Percentiles rank a stretch among this genome's conserved stretches.
These are phyloP conservation scores for Plasmodium blacklocki DNA, from an alignment of 169 alveolate genomes.

Conservation along the genomic window DNA sequence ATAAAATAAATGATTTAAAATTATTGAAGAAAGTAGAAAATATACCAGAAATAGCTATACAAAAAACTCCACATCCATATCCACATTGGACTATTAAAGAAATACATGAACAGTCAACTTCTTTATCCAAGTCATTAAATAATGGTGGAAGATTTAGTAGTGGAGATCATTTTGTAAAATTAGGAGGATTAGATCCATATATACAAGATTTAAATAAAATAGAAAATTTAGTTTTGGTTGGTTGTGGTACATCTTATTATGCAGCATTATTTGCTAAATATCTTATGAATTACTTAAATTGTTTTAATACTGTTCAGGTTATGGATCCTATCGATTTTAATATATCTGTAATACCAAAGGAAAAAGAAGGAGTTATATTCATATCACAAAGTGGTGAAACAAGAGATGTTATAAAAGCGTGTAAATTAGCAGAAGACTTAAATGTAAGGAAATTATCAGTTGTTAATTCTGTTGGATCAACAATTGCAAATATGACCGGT, in stretches of 20 bases:
- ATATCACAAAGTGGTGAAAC: constrained; percentile 98
- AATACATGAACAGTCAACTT: constrained; percentile 90
- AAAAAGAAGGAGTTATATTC: constrained; percentile 91
- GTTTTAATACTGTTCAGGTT: constrained; percentile 90
- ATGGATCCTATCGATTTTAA: constrained; percentile 93
- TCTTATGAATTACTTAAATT: constrained; percentile 88
- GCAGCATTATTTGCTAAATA: constrained; percentile 93
- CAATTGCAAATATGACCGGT: constrained; percentile 91
- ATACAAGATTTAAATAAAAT: constrained; percentile 79
- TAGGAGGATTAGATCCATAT: constrained; percentile 77
- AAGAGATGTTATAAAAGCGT: constrained; percentile 91
- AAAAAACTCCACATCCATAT: constrained; percentile 89
- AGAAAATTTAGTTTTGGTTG: constrained; percentile 89
- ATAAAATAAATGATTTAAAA: constrained; percentile 84
- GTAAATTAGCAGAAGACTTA: constrained; percentile 84
- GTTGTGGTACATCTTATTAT: constrained; percentile 95
- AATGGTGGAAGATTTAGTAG: constrained; percentile 68
- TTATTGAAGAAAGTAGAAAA: constrained; percentile 65
- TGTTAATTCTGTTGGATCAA: constrained; percentile 93
- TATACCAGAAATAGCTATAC: constrained; percentile 81
- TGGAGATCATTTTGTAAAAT: constrained; percentile 34
- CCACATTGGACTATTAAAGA: constrained; percentile 94
- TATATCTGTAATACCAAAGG: constrained; percentile 79
- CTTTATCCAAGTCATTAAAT: constrained; percentile 52
- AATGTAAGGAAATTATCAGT: constrained; percentile 90